Conservation (phyloP, 306 rosid species). For the Fagus sylvatica region DNA sequence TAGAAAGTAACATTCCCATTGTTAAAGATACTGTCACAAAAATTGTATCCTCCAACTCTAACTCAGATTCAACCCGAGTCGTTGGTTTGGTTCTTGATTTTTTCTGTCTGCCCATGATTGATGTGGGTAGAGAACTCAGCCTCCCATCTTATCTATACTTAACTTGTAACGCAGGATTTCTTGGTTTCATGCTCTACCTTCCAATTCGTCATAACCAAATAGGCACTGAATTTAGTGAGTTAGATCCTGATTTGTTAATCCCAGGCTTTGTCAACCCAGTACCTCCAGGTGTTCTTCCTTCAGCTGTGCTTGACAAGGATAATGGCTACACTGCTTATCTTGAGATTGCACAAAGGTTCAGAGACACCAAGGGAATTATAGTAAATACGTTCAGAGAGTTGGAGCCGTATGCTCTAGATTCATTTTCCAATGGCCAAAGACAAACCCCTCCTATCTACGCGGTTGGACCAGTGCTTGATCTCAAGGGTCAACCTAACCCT, state of each 20-base stretch:
- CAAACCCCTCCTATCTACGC: slow-evolving; percentile 51
- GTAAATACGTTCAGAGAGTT: slow-evolving; percentile 51
- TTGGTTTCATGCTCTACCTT: slow-evolving; percentile 35
- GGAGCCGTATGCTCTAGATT: slow-evolving; percentile 39
- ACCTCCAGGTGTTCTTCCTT: slow-evolving; percentile 44
- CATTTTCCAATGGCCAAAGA: slow-evolving; percentile 24
- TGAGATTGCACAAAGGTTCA: slow-evolving; percentile 38
- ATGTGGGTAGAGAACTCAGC: slow-evolving; percentile 46
- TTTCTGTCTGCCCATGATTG: slow-evolving; percentile 47
- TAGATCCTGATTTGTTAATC: slow-evolving; percentile 34
- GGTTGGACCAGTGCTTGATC: slow-evolving; percentile 56
- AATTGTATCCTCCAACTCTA: slow-evolving; percentile 21
- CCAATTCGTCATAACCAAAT: slow-evolving; percentile 23
- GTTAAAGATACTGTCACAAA: slow-evolving; percentile 20
- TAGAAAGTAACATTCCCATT: slow-evolving; percentile 28
- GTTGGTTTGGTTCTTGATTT: slow-evolving; percentile 52
- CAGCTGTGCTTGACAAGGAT: slow-evolving; percentile 28
- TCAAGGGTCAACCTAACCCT: slow-evolving; percentile 26
- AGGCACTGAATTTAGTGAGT: slow-evolving; percentile 28
- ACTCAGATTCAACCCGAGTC: slow-evolving; percentile 20
- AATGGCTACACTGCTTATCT: slow-evolving; percentile 48
- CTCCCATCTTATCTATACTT: slow-evolving; percentile 50
- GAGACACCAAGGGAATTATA: slow-evolving; percentile 55
- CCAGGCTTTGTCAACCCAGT: slow-evolving; percentile 44
- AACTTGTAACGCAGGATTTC: slow-evolving; percentile 44